Evolutionary conservation across 441 rosid genomes (phyloP).

Genomic region (Bocquillonia castaneifolia): DNA sequence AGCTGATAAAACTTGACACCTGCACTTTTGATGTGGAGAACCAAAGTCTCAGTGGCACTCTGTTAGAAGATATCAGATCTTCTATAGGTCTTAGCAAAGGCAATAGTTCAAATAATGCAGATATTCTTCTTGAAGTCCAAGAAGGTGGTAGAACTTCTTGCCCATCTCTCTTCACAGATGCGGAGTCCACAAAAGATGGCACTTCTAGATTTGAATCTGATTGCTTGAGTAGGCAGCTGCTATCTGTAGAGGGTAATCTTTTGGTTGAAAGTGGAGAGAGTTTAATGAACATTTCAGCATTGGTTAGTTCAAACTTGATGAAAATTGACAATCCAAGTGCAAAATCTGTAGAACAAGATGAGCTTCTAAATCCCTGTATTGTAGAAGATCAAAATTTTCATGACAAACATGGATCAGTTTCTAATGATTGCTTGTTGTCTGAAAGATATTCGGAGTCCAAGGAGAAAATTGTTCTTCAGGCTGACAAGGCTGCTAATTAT

Average conservation of each 20-base stretch:
- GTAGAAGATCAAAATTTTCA: background rate
- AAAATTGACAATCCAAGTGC: slow-evolving; percentile 17
- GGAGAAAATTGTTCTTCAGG: slow-evolving; percentile 17
- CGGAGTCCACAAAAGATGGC: slow-evolving; percentile 18
- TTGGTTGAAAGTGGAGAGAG: slow-evolving; percentile 18
- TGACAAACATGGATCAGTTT: background rate
- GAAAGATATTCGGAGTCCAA: slow-evolving; percentile 23
- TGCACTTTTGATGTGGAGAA: slow-evolving; percentile 12
- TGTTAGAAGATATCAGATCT: slow-evolving; percentile 16
- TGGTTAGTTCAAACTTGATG: slow-evolving; percentile 17
- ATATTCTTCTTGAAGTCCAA: slow-evolving; percentile 12
- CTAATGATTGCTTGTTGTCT: background rate
- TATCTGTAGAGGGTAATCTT: slow-evolving; percentile 14
- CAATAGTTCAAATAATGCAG: slow-evolving; percentile 12
- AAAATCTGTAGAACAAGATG: slow-evolving; percentile 21
- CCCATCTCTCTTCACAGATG: slow-evolving; percentile 5
- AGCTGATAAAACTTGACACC: slow-evolving; percentile 20
- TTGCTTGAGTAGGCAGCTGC: slow-evolving; percentile 15
- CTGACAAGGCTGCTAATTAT: slow-evolving; percentile 12
- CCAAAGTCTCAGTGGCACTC: slow-evolving; percentile 12
- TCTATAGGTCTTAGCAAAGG: slow-evolving; percentile 22
- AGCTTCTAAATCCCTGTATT: slow-evolving; percentile 12
- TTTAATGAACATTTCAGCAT: slow-evolving; percentile 12
- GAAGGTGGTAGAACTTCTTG: slow-evolving; percentile 17
- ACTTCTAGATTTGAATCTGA: slow-evolving; percentile 10